These are phyloP conservation scores for Oemleria cerasiformis DNA, from an alignment of 306 rosid genomes.

Conservation along the genomic window DNA sequence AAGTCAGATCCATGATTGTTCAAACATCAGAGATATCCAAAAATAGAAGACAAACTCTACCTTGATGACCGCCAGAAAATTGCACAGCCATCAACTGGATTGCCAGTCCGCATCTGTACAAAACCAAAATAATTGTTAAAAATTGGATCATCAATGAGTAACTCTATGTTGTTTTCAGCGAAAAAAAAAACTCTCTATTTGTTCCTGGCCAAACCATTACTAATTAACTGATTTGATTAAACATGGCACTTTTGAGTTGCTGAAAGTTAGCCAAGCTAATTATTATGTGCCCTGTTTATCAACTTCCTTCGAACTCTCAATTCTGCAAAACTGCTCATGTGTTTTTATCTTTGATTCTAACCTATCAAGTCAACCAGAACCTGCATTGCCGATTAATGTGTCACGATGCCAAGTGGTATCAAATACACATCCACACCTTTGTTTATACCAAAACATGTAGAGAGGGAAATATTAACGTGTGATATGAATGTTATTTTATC, in stretches of 20 bases:
- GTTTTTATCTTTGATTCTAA: neutral
- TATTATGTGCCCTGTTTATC: too few relatives aligned
- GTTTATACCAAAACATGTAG: neutral
- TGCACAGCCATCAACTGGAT: conserved; percentile 87
- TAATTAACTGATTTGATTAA: too few relatives aligned
- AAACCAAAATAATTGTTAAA: conserved; percentile 41
- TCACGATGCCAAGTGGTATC: neutral
- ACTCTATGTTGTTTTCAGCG: neutral
- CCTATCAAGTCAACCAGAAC: neutral
- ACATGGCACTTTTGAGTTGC: neutral
- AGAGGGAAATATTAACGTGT: conserved; percentile 3
- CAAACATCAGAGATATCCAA: neutral
- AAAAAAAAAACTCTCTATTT: neutral
- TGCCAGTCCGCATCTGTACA: conserved; percentile 87
- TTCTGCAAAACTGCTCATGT: neutral
- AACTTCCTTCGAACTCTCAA: neutral
- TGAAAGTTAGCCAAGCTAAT: neutral
- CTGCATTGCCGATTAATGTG: neutral
- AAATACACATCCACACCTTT: neutral
- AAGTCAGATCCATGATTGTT: neutral
- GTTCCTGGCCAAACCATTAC: too few relatives aligned
- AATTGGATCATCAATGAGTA: conserved; percentile 14
- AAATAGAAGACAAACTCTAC: conserved; percentile 34
- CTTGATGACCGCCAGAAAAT: conserved; percentile 88
- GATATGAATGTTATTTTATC: neutral